Conservation (phyloP, 139 green algal genomes). For the Volvox africanus region DNA sequence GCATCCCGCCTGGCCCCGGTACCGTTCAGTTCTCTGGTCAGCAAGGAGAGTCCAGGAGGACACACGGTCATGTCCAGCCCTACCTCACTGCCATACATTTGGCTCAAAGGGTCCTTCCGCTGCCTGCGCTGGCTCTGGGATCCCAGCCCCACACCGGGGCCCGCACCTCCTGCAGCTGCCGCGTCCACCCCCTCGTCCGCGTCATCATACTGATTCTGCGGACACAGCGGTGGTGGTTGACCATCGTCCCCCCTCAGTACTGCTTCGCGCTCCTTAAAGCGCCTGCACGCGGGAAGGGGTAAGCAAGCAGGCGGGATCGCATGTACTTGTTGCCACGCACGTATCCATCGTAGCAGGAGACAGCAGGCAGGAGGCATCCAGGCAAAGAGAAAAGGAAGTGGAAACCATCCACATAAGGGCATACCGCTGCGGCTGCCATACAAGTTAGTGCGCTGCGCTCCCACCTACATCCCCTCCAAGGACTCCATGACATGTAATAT, state of each 20-base stretch:
- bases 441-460: no score
- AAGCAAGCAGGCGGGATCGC: no score
- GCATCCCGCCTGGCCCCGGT: no score
- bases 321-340: no score
- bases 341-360: no score
- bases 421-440: no score
- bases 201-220: conserved; percentile 19
- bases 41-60: neutral
- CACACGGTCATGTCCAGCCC: neutral
- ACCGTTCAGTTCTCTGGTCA: no score
- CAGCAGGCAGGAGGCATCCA: no score
- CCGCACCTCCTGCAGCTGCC: neutral
- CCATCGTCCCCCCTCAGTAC: conserved; percentile 55
- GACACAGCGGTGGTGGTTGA: conserved; percentile 45
- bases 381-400: no score
- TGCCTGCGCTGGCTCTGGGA: neutral
- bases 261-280: conserved; percentile 57
- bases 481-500: no score
- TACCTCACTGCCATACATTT: conserved; percentile 54
- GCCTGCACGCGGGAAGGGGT: neutral
- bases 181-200: neutral
- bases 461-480: no score
- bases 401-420: no score
- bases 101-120: conserved; percentile 27
- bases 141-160: neutral